A percentile compares a stretch with the other conserved stretches of the same genome.
Evolutionary conservation across 768 basidiomycete species (phyloP).

Genomic region (Tephrocybe sp.): DNA sequence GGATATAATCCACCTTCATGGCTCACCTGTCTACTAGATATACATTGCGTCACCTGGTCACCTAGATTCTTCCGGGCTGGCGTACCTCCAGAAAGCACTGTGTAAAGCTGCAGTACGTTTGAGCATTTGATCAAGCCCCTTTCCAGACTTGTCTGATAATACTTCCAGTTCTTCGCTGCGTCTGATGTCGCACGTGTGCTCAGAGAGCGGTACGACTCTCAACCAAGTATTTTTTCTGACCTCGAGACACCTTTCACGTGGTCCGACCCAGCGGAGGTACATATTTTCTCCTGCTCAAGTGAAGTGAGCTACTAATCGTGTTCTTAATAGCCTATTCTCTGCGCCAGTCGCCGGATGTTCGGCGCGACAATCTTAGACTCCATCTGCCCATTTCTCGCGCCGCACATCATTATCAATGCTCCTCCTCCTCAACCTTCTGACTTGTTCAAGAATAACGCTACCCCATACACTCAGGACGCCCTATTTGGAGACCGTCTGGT

Average conservation of each 20-base stretch:
- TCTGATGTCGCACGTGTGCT: conserved; percentile 33
- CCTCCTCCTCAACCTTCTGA: conserved; percentile 39
- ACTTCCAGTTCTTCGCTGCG: conserved; percentile 38
- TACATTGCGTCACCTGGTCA: conserved; percentile 21
- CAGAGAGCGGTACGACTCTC: conserved; percentile 37
- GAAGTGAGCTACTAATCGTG: not conserved
- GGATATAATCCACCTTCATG: not conserved
- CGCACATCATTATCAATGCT: conserved; percentile 44
- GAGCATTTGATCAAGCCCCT: conserved; percentile 1
- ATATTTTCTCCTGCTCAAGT: conserved; percentile 4
- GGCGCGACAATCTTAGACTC: conserved; percentile 44
- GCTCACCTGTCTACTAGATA: conserved; percentile 3
- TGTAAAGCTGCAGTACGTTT: conserved; percentile 39
- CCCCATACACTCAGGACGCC: conserved; percentile 34
- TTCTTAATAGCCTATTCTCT: conserved; percentile 28
- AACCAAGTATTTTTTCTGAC: conserved; percentile 23
- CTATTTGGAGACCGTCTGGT: conserved; percentile 32
- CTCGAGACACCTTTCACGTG: conserved; percentile 43
- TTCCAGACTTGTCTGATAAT: conserved; percentile 9
- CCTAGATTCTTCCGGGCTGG: conserved; percentile 28
- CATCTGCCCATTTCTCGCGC: conserved; percentile 34
- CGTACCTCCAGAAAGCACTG: conserved; percentile 33
- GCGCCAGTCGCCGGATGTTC: conserved; percentile 12
- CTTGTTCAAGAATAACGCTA: conserved; percentile 33
- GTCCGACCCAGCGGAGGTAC: conserved; percentile 52